A percentile compares a stretch with the other conserved stretches of the same genome.
These are phyloP conservation scores for Podosphaera leucotricha DNA, from an alignment of 2,329 filamentous ascomycete genomes.

Conservation along the genomic window DNA sequence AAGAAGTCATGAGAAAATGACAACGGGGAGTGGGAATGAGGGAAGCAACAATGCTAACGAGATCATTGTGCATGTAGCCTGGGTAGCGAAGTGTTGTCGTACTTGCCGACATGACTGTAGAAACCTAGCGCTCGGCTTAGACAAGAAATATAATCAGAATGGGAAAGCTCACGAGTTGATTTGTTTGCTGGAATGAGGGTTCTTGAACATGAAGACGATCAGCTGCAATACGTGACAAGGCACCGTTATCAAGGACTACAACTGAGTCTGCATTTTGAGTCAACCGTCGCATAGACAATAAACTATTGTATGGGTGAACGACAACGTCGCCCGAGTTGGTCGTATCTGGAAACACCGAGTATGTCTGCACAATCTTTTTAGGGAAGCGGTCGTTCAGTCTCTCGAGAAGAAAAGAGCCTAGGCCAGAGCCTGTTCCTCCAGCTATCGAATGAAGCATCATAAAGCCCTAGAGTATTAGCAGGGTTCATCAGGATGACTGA, in stretches of 20 bases:
- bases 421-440: constrained; percentile 83
- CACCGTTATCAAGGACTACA: constrained; percentile 89
- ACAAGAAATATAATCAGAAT: neutral
- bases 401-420: constrained; percentile 87
- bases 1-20: constrained; percentile 96
- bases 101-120: constrained; percentile 95
- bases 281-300: constrained; percentile 71
- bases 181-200: constrained; percentile 90
- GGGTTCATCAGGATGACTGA: constrained; percentile 1
- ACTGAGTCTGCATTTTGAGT: constrained; percentile 96
- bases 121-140: constrained; percentile 30
- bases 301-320: constrained; percentile 93
- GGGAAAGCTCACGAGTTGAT: constrained; percentile 46
- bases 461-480: constrained; percentile 40
- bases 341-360: constrained; percentile 93
- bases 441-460: constrained; percentile 98
- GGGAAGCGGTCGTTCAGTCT: constrained; percentile 91
- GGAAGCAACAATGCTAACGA: constrained; percentile 87
- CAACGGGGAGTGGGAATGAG: constrained; percentile 89
- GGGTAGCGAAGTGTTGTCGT: constrained; percentile 93
- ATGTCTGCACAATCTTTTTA: constrained; percentile 97
- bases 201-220: constrained; percentile 88
- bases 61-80: constrained; percentile 98
- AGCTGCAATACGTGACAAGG: constrained; percentile 76
- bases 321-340: constrained; percentile 74